Evolutionary conservation across 306 rosid genomes (phyloP).

Genomic region (Casuarina equisetifolia): DNA sequence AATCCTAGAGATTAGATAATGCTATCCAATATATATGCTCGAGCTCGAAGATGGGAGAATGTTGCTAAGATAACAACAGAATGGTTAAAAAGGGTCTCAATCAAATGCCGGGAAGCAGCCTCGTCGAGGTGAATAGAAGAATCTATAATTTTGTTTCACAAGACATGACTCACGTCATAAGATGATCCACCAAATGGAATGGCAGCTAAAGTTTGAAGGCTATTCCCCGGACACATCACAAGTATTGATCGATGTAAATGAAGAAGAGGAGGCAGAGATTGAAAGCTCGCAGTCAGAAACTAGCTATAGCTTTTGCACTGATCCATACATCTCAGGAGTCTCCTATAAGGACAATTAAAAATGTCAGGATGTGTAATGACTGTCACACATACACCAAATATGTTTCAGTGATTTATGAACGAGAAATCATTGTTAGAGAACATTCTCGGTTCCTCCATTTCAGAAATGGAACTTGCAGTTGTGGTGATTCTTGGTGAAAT

Average conservation of each 20-base stretch:
- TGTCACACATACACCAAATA: slow-evolving; percentile 76
- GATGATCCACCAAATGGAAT: slow-evolving; percentile 95
- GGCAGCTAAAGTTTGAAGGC: slow-evolving; percentile 92
- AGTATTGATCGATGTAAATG: slow-evolving; percentile 66
- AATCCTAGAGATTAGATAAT: slow-evolving; percentile 68
- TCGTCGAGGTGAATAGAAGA: slow-evolving; percentile 63
- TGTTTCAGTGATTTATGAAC: slow-evolving; percentile 58
- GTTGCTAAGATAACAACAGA: slow-evolving; percentile 62
- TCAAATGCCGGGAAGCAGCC: slow-evolving; percentile 72
- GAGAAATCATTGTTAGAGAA: slow-evolving; percentile 71
- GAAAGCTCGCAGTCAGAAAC: slow-evolving; percentile 78
- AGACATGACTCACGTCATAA: slow-evolving; percentile 58
- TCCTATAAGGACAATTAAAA: slow-evolving; percentile 67
- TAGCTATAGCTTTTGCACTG: slow-evolving; percentile 81
- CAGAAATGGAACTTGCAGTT: slow-evolving; percentile 81
- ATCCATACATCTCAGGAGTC: slow-evolving; percentile 63
- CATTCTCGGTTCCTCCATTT: slow-evolving; percentile 78
- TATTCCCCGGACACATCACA: slow-evolving; percentile 71
- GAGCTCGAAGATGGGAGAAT: slow-evolving; percentile 60
- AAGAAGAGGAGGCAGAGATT: slow-evolving; percentile 76
- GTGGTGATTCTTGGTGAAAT: slow-evolving; percentile 75
- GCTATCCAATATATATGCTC: slow-evolving; percentile 71
- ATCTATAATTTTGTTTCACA: slow-evolving; percentile 75
- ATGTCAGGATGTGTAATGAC: slow-evolving; percentile 82
- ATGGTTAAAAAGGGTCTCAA: slow-evolving; percentile 47